These are phyloP conservation scores for Aureobasidium sp. DNA, from an alignment of 2,329 filamentous ascomycete species.

Conservation along the genomic window DNA sequence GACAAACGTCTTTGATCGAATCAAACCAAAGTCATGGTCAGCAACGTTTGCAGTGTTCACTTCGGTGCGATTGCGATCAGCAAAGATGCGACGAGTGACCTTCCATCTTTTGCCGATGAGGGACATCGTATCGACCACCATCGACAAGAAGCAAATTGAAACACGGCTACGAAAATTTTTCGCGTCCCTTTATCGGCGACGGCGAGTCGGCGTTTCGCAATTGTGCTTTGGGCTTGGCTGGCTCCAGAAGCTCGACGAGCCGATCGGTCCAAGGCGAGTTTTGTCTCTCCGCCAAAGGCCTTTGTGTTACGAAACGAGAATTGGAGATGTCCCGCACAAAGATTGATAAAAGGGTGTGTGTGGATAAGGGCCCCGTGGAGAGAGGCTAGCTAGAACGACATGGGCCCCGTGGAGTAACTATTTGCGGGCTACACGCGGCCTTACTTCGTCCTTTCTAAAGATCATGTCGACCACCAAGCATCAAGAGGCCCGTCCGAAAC, in stretches of 20 bases:
- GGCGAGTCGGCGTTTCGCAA: slow-evolving; percentile 2
- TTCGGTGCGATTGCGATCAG: slow-evolving; percentile 4
- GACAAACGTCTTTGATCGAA: not conserved
- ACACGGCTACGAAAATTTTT: slow-evolving; percentile 6
- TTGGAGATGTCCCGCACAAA: not conserved
- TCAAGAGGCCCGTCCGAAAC: not conserved
- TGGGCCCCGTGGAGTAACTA: slow-evolving; percentile 6
- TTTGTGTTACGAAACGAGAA: not conserved
- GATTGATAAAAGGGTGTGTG: not conserved
- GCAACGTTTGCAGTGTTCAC: slow-evolving; percentile 5
- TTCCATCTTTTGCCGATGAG: not conserved
- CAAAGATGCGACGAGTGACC: not conserved
- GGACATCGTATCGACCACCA: slow-evolving; percentile 2
- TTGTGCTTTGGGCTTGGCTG: not conserved
- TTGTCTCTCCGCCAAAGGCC: not conserved
- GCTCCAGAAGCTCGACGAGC: not conserved
- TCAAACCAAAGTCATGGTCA: not conserved
- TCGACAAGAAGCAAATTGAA: not conserved
- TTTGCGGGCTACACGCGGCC: not conserved
- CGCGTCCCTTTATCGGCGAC: slow-evolving; percentile 8
- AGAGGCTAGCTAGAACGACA: not conserved
- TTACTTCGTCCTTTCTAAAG: slow-evolving; percentile 2
- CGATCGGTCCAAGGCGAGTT: not conserved
- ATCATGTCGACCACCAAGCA: not conserved
- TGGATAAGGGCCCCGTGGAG: slow-evolving; percentile 7